Evolutionary conservation across 768 basidiomycete genomes (phyloP), one percentile per base, ranked within the genome.

Genomic region (Russula brevipes): DNA sequence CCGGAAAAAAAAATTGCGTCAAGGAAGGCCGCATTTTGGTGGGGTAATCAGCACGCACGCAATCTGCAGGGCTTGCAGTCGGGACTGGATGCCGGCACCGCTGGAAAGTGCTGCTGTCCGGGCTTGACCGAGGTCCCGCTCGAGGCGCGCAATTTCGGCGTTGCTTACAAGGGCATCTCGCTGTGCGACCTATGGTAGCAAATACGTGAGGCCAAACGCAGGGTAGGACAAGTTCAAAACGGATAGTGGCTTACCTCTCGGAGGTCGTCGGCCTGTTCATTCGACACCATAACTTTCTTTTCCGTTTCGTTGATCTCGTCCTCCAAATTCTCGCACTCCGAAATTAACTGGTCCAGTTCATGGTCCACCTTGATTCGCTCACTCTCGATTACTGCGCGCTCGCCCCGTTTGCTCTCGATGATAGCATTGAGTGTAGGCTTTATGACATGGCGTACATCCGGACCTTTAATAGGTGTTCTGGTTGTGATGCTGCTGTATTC

Each of bases 291-390:
- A 10, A 87, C 86, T 72, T 90, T 89, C 73, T 87, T 87, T 71
- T 89, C 88, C 30, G 87, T 72, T 69, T 88, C 87, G 52, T 76
- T 78, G 30, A 89, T 82, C 66, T 94, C 90, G 69, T 91, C 86
- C 60, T 89, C 89, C 64, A 88, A 75, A 59, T 89, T 88, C 73
- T 95, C 92, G 70, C 89, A 90, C 64, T 89, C 86, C 58, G 85
- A 75, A 0, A 80, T 82, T 57, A 91, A 74, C 67, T 88, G 82
- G 70, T 96, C 94, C 10, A 92, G 81, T 64, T 91, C 88, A 67
- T 95, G 84, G 64, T 94, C 91, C 33, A 92, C 81, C 68, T 82
- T 84, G 66, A 94, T 88, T 49, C 84, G 81, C 65, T 91, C 88
- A 64, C 84, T 89, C 74, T 92, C 89, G 57, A 92, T 75, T 30